These are phyloP conservation scores for Epichloe gansuensis DNA, from an alignment of 2,329 filamentous ascomycete species.

Conservation along the genomic window DNA sequence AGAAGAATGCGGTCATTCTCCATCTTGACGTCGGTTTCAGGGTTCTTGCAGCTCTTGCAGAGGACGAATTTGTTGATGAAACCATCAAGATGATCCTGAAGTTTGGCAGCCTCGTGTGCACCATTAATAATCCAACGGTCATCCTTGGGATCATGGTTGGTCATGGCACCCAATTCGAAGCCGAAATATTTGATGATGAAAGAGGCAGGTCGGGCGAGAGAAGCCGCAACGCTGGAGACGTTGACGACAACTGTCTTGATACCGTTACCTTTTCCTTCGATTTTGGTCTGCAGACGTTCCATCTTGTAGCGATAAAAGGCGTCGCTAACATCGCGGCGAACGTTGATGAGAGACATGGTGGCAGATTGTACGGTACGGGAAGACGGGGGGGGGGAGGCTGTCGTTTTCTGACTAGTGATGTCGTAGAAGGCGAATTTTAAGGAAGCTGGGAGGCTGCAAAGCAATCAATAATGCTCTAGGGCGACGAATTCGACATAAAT, in stretches of 20 bases:
- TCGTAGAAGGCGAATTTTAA: not conserved
- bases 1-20: slow-evolving; percentile 86
- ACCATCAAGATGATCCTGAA: slow-evolving; percentile 94
- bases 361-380: slow-evolving; percentile 18
- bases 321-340: slow-evolving; percentile 95
- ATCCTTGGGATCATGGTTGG: slow-evolving; percentile 92
- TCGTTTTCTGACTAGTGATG: not conserved
- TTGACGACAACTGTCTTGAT: slow-evolving; percentile 99
- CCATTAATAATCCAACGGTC: slow-evolving; percentile 99
- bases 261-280: slow-evolving; percentile 98
- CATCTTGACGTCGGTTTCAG: slow-evolving; percentile 90
- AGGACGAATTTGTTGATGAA: slow-evolving; percentile 99
- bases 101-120: slow-evolving; percentile 85
- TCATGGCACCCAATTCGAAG: slow-evolving; percentile 96
- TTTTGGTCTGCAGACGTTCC: slow-evolving; percentile 97
- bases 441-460: slow-evolving; percentile 8
- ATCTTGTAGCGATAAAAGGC: slow-evolving; percentile 99
- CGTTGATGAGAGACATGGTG: slow-evolving; percentile 96
- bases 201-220: slow-evolving; percentile 79
- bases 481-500: slow-evolving; percentile 27
- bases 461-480: slow-evolving; percentile 7
- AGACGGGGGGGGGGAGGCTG: slow-evolving; percentile 6
- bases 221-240: slow-evolving; percentile 81
- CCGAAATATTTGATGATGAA: slow-evolving; percentile 99
- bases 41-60: slow-evolving; percentile 99